A percentile compares a stretch with the other conserved stretches of the same genome.
These are phyloP conservation scores for Bipolaris victoriae DNA, from an alignment of 2,329 filamentous ascomycete genomes.

Conservation along the genomic window DNA sequence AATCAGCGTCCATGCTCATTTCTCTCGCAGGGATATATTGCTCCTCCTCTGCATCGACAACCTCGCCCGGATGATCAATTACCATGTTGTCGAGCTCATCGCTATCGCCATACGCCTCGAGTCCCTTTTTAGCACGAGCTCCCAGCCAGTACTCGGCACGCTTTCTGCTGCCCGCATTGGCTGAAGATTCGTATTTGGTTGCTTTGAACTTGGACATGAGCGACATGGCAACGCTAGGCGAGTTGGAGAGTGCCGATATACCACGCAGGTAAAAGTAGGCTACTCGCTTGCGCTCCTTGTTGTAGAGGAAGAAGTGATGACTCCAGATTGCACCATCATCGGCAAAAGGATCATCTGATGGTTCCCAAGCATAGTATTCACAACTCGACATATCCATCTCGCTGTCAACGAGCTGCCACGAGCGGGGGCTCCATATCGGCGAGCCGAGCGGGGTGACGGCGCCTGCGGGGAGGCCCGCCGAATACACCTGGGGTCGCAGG, in stretches of 20 bases:
- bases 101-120: conserved; percentile 52
- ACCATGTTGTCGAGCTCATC: conserved; percentile 53
- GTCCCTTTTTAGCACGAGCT: conserved; percentile 60
- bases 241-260: conserved; percentile 76
- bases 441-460: conserved; percentile 57
- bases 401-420: conserved; percentile 91
- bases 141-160: conserved; percentile 89
- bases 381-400: conserved; percentile 93
- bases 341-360: conserved; percentile 87
- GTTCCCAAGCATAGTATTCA: conserved; percentile 86
- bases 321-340: conserved; percentile 96
- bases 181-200: conserved; percentile 56
- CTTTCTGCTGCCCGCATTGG: conserved; percentile 70
- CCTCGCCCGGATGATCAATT: conserved; percentile 47
- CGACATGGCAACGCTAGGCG: conserved; percentile 54
- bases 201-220: conserved; percentile 48
- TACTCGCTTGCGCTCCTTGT: conserved; percentile 87
- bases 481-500: conserved; percentile 68
- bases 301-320: conserved; percentile 97
- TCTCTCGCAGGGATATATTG: conserved; percentile 42
- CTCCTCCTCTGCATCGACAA: conserved; percentile 49
- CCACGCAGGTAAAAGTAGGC: conserved; percentile 92
- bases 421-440: conserved; percentile 81
- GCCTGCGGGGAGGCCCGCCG: conserved; percentile 51
- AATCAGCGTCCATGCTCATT: conserved; percentile 40